A percentile compares a stretch with the other conserved stretches of the same genome.
phyloP scores from a whole-genome alignment of 2,329 filamentous ascomycete species.

The Microsporum ferrugineum region DNA sequence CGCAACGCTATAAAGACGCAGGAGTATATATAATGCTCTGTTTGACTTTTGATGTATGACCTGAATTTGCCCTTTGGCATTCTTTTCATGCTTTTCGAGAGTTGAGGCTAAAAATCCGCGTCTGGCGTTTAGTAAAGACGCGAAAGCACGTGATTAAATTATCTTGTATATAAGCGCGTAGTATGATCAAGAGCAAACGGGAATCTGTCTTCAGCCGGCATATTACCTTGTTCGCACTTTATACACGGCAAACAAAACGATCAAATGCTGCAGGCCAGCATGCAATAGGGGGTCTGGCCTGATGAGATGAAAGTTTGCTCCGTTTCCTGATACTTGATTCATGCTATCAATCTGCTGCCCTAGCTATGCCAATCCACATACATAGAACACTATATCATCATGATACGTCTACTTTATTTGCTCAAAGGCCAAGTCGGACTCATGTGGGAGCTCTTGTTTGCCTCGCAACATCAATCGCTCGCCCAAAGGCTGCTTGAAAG shows the following conservation, averaged over 20 bases:
- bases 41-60: too few relatives aligned
- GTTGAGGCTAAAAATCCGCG: not conserved
- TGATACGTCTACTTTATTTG: not conserved
- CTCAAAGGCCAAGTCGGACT: not conserved
- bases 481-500: not conserved
- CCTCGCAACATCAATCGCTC: not conserved
- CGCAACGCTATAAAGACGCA: not conserved
- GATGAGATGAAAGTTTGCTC: not conserved
- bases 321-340: not conserved
- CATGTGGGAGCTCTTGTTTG: not conserved
- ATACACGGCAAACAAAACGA: not conserved
- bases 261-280: not conserved
- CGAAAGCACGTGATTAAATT: not conserved
- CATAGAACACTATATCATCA: not conserved
- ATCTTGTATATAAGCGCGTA: not conserved
- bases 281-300: not conserved
- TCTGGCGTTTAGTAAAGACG: not conserved
- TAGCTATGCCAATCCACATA: not conserved
- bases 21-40: too few relatives aligned
- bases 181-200: not conserved
- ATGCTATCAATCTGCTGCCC: not conserved
- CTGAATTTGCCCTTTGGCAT: too few relatives aligned
- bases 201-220: not conserved
- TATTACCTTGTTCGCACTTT: not conserved
- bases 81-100: not conserved